Base-by-base conservation (phyloP, 2,329 filamentous ascomycete species). In the Claviceps pusilla region DNA sequence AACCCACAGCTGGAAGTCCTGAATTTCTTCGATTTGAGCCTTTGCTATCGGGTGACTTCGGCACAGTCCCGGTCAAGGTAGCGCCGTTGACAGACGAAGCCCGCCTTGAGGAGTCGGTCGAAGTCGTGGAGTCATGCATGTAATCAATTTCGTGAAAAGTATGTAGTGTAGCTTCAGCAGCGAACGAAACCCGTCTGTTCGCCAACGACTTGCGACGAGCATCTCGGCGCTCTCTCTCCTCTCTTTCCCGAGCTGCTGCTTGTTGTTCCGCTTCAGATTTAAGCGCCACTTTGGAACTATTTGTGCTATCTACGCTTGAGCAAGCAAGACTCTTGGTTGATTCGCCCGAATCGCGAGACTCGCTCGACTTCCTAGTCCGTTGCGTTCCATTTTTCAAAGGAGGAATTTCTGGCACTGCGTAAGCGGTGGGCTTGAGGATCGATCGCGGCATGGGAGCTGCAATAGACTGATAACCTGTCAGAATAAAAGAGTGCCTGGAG, bases 141-240 rank as follows among this genome's bases (percentile, higher is more conserved):
- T 90, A 86, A 64, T 97, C 91, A 48, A 96, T 81, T 54, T 93
- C 90, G 64, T 97, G 90, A 77, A 95, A 97, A 0, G 93, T 98
- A 66, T 98, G 93, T 41, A 98, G 76, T 3, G 93, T 98, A 12
- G 93, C 93, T 70, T 98, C 93, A 1, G 93, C 93, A 4, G 93
- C 93, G 69, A 98, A 98, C 0, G 91, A 97, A 39, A 98, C 93
- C 64, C 93, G 83, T 63, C 93, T 83, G 66, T 93, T 95, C 50
- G 91, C 89, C 55, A 95, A 78, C 19, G 90, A 96, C 67, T 97
- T 97, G 61, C 93, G 80, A 58, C 93, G 84, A 48, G 89, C 90
- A 67, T 95, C 93, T 61, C 89, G 80, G 54, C 89, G 80, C 61
- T 91, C 84, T 46, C 78, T 76, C 58, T 87, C 84, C 59, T 87